A percentile compares a stretch with the other conserved stretches of the same genome.
Conservation (phyloP, 2,329 filamentous ascomycete genomes). For the Fusarium sp. region DNA sequence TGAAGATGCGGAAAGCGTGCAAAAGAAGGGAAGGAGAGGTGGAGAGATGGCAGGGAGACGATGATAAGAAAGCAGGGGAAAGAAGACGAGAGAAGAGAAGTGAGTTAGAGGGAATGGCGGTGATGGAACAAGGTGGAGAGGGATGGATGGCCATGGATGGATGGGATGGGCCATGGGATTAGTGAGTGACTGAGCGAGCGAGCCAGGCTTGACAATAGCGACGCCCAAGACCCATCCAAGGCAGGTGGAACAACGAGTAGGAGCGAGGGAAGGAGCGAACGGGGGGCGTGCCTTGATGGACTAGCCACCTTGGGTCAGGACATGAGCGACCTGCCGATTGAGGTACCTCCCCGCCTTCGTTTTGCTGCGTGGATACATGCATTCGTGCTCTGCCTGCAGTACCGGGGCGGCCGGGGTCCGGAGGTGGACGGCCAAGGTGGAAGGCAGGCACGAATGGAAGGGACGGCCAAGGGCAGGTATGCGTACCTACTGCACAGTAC, state of each 20-base stretch:
- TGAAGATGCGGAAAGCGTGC: constrained; percentile 49
- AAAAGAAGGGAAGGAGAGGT: constrained; percentile 49
- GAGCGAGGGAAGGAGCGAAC: constrained; percentile 20
- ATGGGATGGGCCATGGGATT: constrained; percentile 38
- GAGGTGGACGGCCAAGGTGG: not conserved
- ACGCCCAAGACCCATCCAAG: constrained; percentile 27
- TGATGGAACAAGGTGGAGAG: constrained; percentile 51
- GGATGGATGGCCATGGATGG: constrained; percentile 50
- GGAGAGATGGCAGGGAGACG: constrained; percentile 46
- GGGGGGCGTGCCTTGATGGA: constrained; percentile 28
- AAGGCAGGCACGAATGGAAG: constrained; percentile 20
- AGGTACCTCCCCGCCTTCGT: not conserved
- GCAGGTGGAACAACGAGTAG: constrained; percentile 27
- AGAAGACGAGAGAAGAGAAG: constrained; percentile 49
- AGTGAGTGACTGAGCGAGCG: constrained; percentile 40
- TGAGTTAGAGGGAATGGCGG: constrained; percentile 51
- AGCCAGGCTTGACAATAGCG: constrained; percentile 28
- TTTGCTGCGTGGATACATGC: constrained; percentile 8
- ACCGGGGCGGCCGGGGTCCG: constrained; percentile 30
- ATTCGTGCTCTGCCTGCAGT: constrained; percentile 33
- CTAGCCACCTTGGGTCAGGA: constrained; percentile 1
- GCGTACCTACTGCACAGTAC: not conserved
- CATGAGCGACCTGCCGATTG: not conserved
- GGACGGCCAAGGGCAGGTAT: constrained; percentile 22
- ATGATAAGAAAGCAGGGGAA: constrained; percentile 50